These are phyloP conservation scores for Termitomyces sp. DNA, from an alignment of 768 basidiomycete genomes.

Conservation along the genomic window DNA sequence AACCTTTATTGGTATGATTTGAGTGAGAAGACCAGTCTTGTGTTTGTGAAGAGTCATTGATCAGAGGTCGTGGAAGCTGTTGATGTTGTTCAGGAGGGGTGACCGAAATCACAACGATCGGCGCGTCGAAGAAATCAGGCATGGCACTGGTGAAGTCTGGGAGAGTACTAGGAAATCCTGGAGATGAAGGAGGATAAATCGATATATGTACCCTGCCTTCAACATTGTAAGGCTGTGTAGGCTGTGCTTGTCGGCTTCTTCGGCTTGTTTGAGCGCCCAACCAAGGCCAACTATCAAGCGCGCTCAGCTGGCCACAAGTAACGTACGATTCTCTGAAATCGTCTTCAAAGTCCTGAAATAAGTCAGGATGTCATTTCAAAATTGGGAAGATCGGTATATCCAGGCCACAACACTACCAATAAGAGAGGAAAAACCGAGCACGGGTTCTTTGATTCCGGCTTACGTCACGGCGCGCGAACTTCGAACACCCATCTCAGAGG, in stretches of 20 bases:
- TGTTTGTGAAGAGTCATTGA: neutral
- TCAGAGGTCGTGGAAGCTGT: neutral
- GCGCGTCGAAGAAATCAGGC: neutral
- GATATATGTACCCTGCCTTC: neutral
- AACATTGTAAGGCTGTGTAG: neutral
- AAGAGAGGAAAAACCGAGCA: too few relatives aligned
- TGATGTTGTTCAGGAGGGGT: slow-evolving; percentile 1
- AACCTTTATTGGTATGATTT: slow-evolving; percentile 6
- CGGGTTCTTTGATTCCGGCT: neutral
- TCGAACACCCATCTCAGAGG: neutral
- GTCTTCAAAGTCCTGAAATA: neutral
- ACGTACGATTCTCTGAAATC: neutral
- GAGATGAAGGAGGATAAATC: neutral
- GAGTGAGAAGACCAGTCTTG: neutral
- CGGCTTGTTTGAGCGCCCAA: neutral
- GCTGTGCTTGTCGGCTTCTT: slow-evolving; percentile 2
- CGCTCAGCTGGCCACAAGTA: neutral
- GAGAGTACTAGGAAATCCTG: neutral
- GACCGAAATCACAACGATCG: slow-evolving; percentile 8
- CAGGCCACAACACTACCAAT: neutral
- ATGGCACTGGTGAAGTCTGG: neutral
- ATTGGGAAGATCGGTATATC: neutral
- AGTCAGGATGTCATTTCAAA: neutral
- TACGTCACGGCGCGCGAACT: neutral
- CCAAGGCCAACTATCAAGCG: neutral